Evolutionary conservation across 306 rosid species (phyloP).

Genomic region (Ziziphus jujuba): DNA sequence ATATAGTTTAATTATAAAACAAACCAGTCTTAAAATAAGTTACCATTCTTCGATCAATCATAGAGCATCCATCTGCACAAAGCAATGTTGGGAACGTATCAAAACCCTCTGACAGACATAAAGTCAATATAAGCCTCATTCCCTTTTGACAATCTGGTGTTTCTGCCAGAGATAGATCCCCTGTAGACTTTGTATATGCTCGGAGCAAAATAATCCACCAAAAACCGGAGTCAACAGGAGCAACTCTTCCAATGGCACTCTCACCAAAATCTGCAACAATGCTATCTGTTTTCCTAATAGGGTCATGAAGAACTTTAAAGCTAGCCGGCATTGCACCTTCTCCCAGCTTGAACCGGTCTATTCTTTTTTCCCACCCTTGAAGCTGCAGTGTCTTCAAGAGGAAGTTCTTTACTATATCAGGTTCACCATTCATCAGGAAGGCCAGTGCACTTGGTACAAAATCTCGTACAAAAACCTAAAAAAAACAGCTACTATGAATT

Average conservation of each 20-base stretch:
- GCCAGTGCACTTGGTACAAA: conserved; percentile 94
- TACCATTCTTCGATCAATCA: conserved; percentile 95
- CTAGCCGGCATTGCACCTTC: conserved; percentile 98
- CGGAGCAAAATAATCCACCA: conserved; percentile 97
- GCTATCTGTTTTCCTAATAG: conserved; percentile 67
- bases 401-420: conserved; percentile 82
- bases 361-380: conserved; percentile 91
- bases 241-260: conserved; percentile 95
- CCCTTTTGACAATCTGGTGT: conserved; percentile 81
- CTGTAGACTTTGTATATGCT: conserved; percentile 89
- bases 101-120: conserved; percentile 89
- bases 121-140: conserved; percentile 78
- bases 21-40: conserved; percentile 1
- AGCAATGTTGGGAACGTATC: conserved; percentile 93
- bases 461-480: conserved; percentile 85
- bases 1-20: background rate
- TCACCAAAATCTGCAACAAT: conserved; percentile 90
- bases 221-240: conserved; percentile 96
- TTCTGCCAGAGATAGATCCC: conserved; percentile 75
- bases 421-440: conserved; percentile 91
- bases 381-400: conserved; percentile 81
- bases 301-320: conserved; percentile 89
- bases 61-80: conserved; percentile 89
- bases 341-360: conserved; percentile 89
- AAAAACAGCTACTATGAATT: background rate